Conservation (phyloP, 1,139 yeast genomes). For the Spathaspora sp. region DNA sequence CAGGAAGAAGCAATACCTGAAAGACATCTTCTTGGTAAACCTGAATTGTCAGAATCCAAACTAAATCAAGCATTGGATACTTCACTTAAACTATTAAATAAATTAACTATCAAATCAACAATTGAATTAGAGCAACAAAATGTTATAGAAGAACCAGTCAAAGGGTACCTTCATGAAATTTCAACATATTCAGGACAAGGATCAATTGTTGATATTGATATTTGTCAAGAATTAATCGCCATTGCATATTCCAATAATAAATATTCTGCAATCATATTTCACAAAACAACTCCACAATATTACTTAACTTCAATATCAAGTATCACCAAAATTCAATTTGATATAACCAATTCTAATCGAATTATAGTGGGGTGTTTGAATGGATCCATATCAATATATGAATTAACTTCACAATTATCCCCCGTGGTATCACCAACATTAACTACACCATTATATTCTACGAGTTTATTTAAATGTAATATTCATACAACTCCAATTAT, state of each 20-base stretch:
- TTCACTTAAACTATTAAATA: slow-evolving; percentile 13
- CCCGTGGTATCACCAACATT: slow-evolving; percentile 27
- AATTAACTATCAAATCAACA: slow-evolving; percentile 9
- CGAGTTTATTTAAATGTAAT: slow-evolving; percentile 5
- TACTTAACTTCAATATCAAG: slow-evolving; percentile 42
- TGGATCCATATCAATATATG: slow-evolving; percentile 45
- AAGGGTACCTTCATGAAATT: slow-evolving; percentile 18
- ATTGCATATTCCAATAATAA: slow-evolving; percentile 25
- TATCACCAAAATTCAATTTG: slow-evolving; percentile 45
- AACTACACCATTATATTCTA: slow-evolving; percentile 23
- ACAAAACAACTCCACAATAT: slow-evolving; percentile 37
- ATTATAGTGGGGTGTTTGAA: slow-evolving; percentile 38
- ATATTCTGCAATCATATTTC: not conserved
- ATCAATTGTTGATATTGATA: slow-evolving; percentile 35
- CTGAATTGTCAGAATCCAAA: slow-evolving; percentile 6
- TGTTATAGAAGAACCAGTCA: not conserved
- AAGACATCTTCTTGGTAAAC: slow-evolving; percentile 3
- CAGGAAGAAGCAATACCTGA: not conserved
- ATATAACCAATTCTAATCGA: slow-evolving; percentile 25
- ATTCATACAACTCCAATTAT: slow-evolving; percentile 11
- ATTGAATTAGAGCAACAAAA: slow-evolving; percentile 6
- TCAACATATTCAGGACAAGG: not conserved
- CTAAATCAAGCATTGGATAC: slow-evolving; percentile 10
- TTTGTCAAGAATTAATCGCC: slow-evolving; percentile 45
- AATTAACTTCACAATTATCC: slow-evolving; percentile 16